Percentiles rank a stretch among this genome's conserved stretches.
Conservation (phyloP, 1,139 yeast genomes). For the Scheffersomyces segobiensis region DNA sequence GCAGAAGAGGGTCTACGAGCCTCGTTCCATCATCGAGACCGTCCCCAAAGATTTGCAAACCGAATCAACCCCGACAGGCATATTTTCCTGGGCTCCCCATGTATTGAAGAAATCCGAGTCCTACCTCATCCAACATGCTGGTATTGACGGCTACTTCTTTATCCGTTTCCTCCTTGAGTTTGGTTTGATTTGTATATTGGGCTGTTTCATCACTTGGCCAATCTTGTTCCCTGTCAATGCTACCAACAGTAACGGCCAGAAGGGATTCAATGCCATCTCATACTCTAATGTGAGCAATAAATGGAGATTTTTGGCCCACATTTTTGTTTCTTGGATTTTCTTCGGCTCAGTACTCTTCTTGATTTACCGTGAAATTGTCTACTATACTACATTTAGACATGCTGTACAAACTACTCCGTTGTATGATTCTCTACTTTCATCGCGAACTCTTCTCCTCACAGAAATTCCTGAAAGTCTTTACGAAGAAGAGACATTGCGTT, state of each 20-base stretch:
- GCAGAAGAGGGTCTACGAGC: constrained; percentile 76
- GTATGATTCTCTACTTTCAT: constrained; percentile 63
- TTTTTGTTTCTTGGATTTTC: constrained; percentile 66
- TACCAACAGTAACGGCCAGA: constrained; percentile 59
- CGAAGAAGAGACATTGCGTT: constrained; percentile 53
- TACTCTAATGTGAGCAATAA: constrained; percentile 63
- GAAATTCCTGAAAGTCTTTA: constrained; percentile 54
- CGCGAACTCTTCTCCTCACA: constrained; percentile 67
- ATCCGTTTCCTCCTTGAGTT: constrained; percentile 72
- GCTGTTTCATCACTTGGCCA: constrained; percentile 71
- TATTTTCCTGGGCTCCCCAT: constrained; percentile 55
- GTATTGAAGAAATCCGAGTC: constrained; percentile 59
- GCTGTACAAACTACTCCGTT: constrained; percentile 69
- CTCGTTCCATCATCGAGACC: constrained; percentile 56
- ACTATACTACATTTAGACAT: constrained; percentile 66
- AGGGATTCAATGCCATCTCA: constrained; percentile 60
- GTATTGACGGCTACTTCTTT: constrained; percentile 88
- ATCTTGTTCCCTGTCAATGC: constrained; percentile 86
- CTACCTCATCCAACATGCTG: constrained; percentile 74
- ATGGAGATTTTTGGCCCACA: constrained; percentile 70
- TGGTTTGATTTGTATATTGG: constrained; percentile 56
- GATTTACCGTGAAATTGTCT: constrained; percentile 70
- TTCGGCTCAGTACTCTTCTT: constrained; percentile 61
- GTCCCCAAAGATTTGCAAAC: constrained; percentile 48
- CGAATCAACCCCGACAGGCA: constrained; percentile 57